These are phyloP conservation scores for Lepidium sativum DNA, from an alignment of 345 rosid species.

Conservation along the genomic window DNA sequence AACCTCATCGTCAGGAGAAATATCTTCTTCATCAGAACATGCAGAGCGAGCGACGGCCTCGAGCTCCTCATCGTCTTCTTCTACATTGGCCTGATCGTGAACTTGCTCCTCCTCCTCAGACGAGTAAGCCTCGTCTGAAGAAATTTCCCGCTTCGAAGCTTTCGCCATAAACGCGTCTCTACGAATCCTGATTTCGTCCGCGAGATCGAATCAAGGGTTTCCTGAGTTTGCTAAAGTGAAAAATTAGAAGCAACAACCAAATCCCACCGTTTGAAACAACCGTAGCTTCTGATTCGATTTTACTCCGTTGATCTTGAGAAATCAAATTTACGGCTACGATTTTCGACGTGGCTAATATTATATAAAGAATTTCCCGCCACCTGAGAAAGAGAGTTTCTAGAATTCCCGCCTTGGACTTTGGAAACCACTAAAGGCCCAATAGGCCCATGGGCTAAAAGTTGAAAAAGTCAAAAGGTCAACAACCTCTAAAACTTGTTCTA, in stretches of 20 bases:
- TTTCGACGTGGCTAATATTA: neutral
- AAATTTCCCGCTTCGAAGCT: slow-evolving; percentile 45
- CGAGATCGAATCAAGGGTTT: slow-evolving; percentile 41
- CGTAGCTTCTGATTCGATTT: neutral
- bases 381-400: neutral
- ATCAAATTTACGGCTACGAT: slow-evolving; percentile 16
- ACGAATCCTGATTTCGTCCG: slow-evolving; percentile 1
- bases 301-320: slow-evolving; percentile 20
- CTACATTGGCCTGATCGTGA: slow-evolving; percentile 58
- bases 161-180: slow-evolving; percentile 40
- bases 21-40: slow-evolving; percentile 34
- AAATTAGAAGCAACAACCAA: neutral
- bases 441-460: slow-evolving; percentile 8
- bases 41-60: slow-evolving; percentile 91
- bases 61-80: slow-evolving; percentile 92
- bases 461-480: slow-evolving; percentile 5
- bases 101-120: slow-evolving; percentile 37
- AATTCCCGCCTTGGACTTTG: slow-evolving; percentile 23
- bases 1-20: slow-evolving; percentile 23
- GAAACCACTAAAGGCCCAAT: too few relatives aligned
- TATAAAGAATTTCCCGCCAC: slow-evolving; percentile 13
- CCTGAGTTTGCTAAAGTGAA: neutral
- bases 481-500: neutral
- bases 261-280: slow-evolving; percentile 8
- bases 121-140: slow-evolving; percentile 59